A percentile compares a stretch with the other conserved stretches of the same genome.
phyloP scores from a whole-genome alignment of 2,329 filamentous ascomycete species.

The Tolypocladium album region DNA sequence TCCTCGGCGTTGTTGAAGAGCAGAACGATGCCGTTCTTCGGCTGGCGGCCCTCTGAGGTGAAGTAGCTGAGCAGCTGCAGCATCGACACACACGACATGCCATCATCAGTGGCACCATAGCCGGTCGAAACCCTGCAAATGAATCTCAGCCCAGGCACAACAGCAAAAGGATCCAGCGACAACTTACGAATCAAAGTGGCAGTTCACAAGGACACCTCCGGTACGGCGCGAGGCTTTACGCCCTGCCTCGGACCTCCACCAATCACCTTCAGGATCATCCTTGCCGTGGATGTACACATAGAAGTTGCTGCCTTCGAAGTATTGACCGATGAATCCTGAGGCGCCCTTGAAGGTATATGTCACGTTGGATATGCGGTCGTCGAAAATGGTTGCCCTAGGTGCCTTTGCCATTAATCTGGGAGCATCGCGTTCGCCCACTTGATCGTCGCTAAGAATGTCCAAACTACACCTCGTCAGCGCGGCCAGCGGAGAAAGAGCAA shows the following conservation, averaged over 20 bases:
- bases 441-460: background rate
- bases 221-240: slow-evolving; percentile 40
- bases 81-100: slow-evolving; percentile 76
- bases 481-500: background rate
- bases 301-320: slow-evolving; percentile 89
- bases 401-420: slow-evolving; percentile 2
- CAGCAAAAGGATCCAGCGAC: background rate
- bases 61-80: slow-evolving; percentile 84
- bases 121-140: slow-evolving; percentile 68
- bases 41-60: slow-evolving; percentile 58
- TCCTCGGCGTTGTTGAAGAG: slow-evolving; percentile 95
- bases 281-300: slow-evolving; percentile 82
- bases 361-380: slow-evolving; percentile 70
- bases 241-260: slow-evolving; percentile 49
- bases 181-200: slow-evolving; percentile 70
- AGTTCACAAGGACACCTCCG: slow-evolving; percentile 83
- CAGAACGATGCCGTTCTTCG: slow-evolving; percentile 69
- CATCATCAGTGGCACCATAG: slow-evolving; percentile 89
- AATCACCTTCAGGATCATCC: slow-evolving; percentile 60
- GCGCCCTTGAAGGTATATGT: slow-evolving; percentile 37
- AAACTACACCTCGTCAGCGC: slow-evolving; percentile 1
- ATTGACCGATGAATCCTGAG: slow-evolving; percentile 40
- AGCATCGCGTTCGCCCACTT: background rate
- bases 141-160: slow-evolving; percentile 6
- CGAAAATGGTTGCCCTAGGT: slow-evolving; percentile 53